A percentile compares a stretch with the other conserved stretches of the same genome.
phyloP scores from a whole-genome alignment of 306 rosid genomes.

The Mucuna pruriens region DNA sequence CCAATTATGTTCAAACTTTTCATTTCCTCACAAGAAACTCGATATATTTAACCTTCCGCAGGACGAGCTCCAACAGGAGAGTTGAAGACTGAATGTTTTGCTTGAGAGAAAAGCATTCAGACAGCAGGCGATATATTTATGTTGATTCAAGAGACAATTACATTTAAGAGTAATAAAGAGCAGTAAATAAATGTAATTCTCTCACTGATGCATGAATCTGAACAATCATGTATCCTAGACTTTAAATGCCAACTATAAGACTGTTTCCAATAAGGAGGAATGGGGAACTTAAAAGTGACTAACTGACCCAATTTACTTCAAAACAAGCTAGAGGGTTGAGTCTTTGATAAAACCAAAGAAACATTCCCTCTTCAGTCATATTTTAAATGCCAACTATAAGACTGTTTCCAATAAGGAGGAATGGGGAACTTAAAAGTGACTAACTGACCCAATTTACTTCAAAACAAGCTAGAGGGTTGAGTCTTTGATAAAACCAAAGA shows the following conservation, averaged over 20 bases:
- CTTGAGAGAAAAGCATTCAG: background rate
- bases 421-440: background rate
- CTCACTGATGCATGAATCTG: no score
- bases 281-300: background rate
- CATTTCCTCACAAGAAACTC: constrained; percentile 6
- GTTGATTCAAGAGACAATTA: background rate
- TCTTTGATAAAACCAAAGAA: background rate
- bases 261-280: background rate
- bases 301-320: background rate
- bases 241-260: background rate
- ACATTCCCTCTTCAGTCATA: background rate
- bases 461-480: background rate
- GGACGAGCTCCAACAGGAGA: background rate
- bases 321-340: background rate
- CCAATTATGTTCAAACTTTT: background rate
- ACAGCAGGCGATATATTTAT: background rate
- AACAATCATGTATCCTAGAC: no score
- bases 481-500: background rate
- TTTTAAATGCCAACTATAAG: background rate
- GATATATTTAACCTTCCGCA: background rate
- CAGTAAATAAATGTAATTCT: background rate
- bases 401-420: background rate
- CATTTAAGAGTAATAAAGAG: background rate
- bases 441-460: background rate
- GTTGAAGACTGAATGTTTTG: background rate